Conservation (phyloP, 2,329 filamentous ascomycete genomes). For the Botryotinia calthae region DNA sequence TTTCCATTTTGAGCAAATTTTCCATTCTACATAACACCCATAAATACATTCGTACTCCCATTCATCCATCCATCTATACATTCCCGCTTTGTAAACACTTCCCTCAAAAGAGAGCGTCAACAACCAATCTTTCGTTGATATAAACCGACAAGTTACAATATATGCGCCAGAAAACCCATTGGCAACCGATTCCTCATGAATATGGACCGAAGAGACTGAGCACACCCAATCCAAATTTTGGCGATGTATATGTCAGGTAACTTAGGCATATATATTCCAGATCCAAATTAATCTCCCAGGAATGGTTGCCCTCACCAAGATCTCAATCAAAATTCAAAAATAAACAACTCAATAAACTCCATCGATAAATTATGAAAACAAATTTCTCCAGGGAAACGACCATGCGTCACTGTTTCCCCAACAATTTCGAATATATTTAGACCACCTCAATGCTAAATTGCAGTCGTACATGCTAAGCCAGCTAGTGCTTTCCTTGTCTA, state of each 20-base stretch:
- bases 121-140: not conserved
- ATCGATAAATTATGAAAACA: not conserved
- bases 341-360: not conserved
- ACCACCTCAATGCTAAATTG: not conserved
- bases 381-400: not conserved
- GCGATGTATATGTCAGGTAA: not conserved
- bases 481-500: too few relatives aligned
- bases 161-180: not conserved
- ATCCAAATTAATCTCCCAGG: not conserved
- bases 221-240: not conserved
- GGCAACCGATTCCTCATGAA: not conserved
- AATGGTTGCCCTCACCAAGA: not conserved
- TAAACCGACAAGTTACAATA: not conserved
- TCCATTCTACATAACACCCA: not conserved
- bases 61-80: too few relatives aligned
- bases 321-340: not conserved
- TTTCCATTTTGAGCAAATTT: not conserved
- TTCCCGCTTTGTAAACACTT: not conserved
- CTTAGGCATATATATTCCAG: not conserved
- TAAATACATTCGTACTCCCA: not conserved
- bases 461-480: not conserved
- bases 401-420: not conserved
- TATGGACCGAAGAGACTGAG: not conserved
- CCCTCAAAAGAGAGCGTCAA: not conserved
- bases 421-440: not conserved